phyloP scores from a whole-genome alignment of 495 filamentous ascomycete species.

The Talaromyces adpressus region DNA sequence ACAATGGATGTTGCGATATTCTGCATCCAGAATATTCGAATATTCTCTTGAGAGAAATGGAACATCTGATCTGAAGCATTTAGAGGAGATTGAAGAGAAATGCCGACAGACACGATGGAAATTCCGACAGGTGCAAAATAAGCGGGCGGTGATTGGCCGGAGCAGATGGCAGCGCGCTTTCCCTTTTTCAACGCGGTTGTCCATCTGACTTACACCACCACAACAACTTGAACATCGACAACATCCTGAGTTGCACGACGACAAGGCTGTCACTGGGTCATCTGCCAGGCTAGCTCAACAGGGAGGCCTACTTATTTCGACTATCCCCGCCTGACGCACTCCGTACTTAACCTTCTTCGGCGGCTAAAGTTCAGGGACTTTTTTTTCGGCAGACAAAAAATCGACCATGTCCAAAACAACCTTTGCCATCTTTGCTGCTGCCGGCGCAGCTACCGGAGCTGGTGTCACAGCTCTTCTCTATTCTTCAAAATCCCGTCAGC shows the following conservation, averaged over 20 bases:
- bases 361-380: neutral
- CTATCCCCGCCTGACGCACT: neutral
- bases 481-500: constrained; percentile 51
- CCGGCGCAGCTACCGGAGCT: constrained; percentile 82
- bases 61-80: neutral
- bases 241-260: neutral
- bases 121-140: neutral
- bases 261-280: neutral
- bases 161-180: neutral
- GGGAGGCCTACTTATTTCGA: neutral
- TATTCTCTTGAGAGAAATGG: neutral
- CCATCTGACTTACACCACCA: neutral
- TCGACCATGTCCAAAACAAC: constrained; percentile 74
- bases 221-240: neutral
- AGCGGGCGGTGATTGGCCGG: constrained; percentile 4
- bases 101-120: neutral
- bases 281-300: neutral
- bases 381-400: neutral
- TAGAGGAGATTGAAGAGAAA: neutral
- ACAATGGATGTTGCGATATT: neutral
- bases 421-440: constrained; percentile 78
- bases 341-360: neutral
- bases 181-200: neutral
- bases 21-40: neutral
- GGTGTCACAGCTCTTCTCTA: constrained; percentile 74